phyloP scores from a whole-genome alignment of 148 eudicot genomes.

The Limonium bicolor region DNA sequence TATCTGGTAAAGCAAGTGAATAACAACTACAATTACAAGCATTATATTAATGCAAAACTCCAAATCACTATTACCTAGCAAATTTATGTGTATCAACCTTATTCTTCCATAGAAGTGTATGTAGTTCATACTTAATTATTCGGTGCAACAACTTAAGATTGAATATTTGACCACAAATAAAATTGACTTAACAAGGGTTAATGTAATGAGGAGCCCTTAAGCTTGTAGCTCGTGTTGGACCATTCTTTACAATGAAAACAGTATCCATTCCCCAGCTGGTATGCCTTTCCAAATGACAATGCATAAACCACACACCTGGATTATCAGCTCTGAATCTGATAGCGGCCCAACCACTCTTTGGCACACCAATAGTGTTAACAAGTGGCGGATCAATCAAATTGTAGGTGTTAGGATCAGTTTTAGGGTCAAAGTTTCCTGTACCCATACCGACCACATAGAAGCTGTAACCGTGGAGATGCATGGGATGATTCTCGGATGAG shows the following conservation, averaged over 20 bases:
- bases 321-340: slow-evolving; percentile 20
- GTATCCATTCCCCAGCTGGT: slow-evolving; percentile 9
- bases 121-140: no score
- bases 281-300: slow-evolving; percentile 9
- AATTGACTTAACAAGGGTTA: slow-evolving; percentile 8
- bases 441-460: slow-evolving; percentile 31
- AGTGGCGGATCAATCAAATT: slow-evolving; percentile 26
- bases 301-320: slow-evolving; percentile 15
- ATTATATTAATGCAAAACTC: no score
- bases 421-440: slow-evolving; percentile 14
- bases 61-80: no score
- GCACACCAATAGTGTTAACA: slow-evolving; percentile 15
- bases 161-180: no score
- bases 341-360: slow-evolving; percentile 19
- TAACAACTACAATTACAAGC: no score
- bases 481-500: slow-evolving; percentile 21
- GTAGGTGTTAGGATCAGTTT: slow-evolving; percentile 11
- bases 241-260: slow-evolving; percentile 6
- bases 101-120: no score
- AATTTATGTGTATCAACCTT: no score
- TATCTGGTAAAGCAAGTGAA: no score
- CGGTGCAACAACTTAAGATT: no score
- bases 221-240: slow-evolving; percentile 4
- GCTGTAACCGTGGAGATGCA: slow-evolving; percentile 30
- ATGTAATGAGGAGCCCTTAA: slow-evolving; percentile 4